Conservation (phyloP, 2,329 filamentous ascomycete species). For the Cladophialophora yegresii region DNA sequence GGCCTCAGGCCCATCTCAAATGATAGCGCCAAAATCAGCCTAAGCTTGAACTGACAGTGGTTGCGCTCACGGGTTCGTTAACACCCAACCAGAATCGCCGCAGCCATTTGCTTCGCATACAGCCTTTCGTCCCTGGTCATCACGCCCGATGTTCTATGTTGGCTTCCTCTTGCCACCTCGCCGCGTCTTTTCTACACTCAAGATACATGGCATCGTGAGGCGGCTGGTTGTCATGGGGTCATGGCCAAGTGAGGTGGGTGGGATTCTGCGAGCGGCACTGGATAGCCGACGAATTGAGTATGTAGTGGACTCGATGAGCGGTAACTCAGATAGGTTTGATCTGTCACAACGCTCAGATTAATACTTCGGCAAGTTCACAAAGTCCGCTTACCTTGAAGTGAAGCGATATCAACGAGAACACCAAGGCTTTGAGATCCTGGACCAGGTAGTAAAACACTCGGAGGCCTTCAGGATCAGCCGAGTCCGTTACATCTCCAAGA, state of each 20-base stretch:
- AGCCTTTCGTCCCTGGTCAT: not conserved
- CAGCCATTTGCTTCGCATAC: not conserved
- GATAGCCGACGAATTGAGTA: not conserved
- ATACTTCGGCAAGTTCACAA: slow-evolving; percentile 12
- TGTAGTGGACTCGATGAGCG: not conserved
- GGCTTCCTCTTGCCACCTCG: not conserved
- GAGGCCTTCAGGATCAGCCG: slow-evolving; percentile 90
- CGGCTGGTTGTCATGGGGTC: not conserved
- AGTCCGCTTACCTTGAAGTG: slow-evolving; percentile 79
- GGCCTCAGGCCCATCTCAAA: not conserved
- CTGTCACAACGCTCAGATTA: slow-evolving; percentile 40
- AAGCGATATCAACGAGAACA: slow-evolving; percentile 92
- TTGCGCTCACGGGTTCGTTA: not conserved
- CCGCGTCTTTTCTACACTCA: not conserved
- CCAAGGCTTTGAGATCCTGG: slow-evolving; percentile 92
- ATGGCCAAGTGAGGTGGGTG: not conserved
- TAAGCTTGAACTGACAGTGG: not conserved
- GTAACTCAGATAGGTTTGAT: slow-evolving; percentile 54
- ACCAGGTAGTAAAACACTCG: slow-evolving; percentile 98
- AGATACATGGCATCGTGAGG: not conserved
- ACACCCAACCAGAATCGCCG: not conserved
- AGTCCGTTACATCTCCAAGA: slow-evolving; percentile 93
- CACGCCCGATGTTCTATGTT: not conserved
- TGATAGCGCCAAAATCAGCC: not conserved
- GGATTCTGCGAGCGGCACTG: not conserved